Conservation (phyloP, 2,329 filamentous ascomycete species). For the Pseudogymnoascus sp. region DNA sequence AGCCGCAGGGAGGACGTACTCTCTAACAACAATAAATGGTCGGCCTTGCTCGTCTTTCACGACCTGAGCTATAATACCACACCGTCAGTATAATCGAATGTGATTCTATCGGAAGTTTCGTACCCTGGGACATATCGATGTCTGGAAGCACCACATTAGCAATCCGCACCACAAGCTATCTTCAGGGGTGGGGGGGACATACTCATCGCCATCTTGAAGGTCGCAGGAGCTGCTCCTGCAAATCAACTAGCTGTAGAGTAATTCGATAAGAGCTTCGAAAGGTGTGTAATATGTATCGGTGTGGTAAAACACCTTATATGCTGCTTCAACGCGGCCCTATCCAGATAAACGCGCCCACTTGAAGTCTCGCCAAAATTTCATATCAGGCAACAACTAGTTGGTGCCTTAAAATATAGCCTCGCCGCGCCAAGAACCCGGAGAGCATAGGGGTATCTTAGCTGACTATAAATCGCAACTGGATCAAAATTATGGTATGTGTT, state of each 20-base stretch:
- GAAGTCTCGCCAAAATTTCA: conserved; percentile 9
- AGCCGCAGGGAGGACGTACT: conserved; percentile 51
- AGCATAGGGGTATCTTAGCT: background rate
- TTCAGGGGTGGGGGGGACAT: conserved; percentile 30
- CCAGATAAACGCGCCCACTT: conserved; percentile 9
- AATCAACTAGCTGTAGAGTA: background rate
- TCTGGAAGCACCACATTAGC: conserved; percentile 40
- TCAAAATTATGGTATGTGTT: background rate
- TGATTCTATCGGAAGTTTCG: conserved; percentile 12
- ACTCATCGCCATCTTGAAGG: conserved; percentile 52
- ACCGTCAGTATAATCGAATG: background rate
- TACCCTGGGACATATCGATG: conserved; percentile 79
- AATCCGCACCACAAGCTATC: conserved; percentile 5
- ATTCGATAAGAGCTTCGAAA: conserved; percentile 4
- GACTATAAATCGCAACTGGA: background rate
- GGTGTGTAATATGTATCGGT: background rate
- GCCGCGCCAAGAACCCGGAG: background rate
- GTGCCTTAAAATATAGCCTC: background rate
- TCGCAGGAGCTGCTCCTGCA: conserved; percentile 9
- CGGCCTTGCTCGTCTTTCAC: conserved; percentile 96
- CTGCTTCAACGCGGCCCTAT: conserved; percentile 7
- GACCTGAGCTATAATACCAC: conserved; percentile 48
- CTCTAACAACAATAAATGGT: conserved; percentile 96
- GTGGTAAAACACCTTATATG: conserved; percentile 10
- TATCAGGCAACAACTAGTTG: conserved; percentile 9